Percentiles rank a stretch among this genome's conserved stretches.
These are phyloP conservation scores for Didymella exigua DNA, from an alignment of 2,329 filamentous ascomycete species.

Conservation along the genomic window DNA sequence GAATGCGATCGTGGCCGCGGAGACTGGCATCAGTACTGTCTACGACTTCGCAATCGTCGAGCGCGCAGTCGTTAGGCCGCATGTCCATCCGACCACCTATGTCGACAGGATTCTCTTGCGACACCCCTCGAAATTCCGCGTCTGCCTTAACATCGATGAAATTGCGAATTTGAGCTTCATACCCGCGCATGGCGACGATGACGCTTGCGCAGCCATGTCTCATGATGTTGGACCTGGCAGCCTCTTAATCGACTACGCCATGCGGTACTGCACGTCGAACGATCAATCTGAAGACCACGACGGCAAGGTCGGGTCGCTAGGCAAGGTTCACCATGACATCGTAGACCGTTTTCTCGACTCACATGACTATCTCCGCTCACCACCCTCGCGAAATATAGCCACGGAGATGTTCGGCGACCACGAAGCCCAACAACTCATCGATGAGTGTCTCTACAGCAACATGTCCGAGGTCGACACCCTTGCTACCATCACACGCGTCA, in stretches of 20 bases:
- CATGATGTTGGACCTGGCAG: slow-evolving; percentile 65
- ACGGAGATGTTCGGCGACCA: slow-evolving; percentile 66
- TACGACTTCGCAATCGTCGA: slow-evolving; percentile 65
- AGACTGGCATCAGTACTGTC: slow-evolving; percentile 64
- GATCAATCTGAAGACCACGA: slow-evolving; percentile 58
- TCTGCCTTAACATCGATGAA: slow-evolving; percentile 66
- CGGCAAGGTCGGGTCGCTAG: slow-evolving; percentile 57
- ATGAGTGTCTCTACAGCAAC: slow-evolving; percentile 53
- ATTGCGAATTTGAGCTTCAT: slow-evolving; percentile 68
- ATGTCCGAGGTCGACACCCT: slow-evolving; percentile 60
- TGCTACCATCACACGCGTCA: slow-evolving; percentile 65
- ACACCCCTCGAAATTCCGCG: slow-evolving; percentile 62
- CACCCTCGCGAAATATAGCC: slow-evolving; percentile 63
- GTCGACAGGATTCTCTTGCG: slow-evolving; percentile 63
- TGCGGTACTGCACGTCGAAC: slow-evolving; percentile 61
- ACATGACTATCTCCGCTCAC: slow-evolving; percentile 58
- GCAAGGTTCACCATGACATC: slow-evolving; percentile 57
- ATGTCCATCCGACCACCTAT: slow-evolving; percentile 62
- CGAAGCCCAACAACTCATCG: slow-evolving; percentile 59
- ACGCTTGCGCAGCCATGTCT: slow-evolving; percentile 52
- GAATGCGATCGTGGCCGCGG: slow-evolving; percentile 59
- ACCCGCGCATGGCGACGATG: slow-evolving; percentile 53
- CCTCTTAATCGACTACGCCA: slow-evolving; percentile 61
- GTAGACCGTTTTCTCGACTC: slow-evolving; percentile 57
- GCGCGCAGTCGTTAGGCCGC: slow-evolving; percentile 61